These are phyloP conservation scores for Fusarium haematococcum DNA, from an alignment of 2,329 filamentous ascomycete species.

Conservation along the genomic window DNA sequence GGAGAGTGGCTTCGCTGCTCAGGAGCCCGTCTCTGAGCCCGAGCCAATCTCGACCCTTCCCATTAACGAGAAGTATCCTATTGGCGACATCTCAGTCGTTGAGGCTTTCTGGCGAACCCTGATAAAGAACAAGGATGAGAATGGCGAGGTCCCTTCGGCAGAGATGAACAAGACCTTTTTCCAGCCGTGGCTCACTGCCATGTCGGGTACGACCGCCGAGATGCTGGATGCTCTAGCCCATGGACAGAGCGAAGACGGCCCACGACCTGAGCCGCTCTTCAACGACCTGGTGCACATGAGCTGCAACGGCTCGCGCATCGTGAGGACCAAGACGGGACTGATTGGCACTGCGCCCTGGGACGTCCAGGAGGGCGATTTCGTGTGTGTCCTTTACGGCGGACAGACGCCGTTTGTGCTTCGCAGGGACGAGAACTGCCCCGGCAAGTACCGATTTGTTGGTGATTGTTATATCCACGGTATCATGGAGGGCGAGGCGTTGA, in stretches of 20 bases:
- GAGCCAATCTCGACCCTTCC: slow-evolving; percentile 2
- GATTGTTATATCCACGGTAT: slow-evolving; percentile 14
- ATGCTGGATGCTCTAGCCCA: slow-evolving; percentile 10
- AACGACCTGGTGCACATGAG: slow-evolving; percentile 13
- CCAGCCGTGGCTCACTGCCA: slow-evolving; percentile 2
- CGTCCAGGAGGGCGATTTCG: neutral
- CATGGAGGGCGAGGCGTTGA: slow-evolving; percentile 11
- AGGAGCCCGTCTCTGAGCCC: neutral
- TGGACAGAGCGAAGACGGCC: slow-evolving; percentile 1
- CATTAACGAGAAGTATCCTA: slow-evolving; percentile 4
- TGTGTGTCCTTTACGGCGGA: slow-evolving; percentile 6
- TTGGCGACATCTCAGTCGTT: slow-evolving; percentile 1
- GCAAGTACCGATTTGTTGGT: slow-evolving; percentile 6
- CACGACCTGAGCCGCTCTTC: slow-evolving; percentile 12
- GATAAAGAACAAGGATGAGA: slow-evolving; percentile 11
- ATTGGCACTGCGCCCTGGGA: slow-evolving; percentile 6
- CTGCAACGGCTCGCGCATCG: slow-evolving; percentile 11
- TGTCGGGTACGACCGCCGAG: slow-evolving; percentile 3
- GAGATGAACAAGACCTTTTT: slow-evolving; percentile 9
- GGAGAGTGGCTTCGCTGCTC: neutral
- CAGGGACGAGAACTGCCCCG: slow-evolving; percentile 2
- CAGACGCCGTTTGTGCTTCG: slow-evolving; percentile 13
- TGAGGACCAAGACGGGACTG: slow-evolving; percentile 5
- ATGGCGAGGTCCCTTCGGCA: neutral
- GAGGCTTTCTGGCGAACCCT: slow-evolving; percentile 12